phyloP scores from a whole-genome alignment of 139 green algal genomes.

The Zygnema circumcarinatum region DNA sequence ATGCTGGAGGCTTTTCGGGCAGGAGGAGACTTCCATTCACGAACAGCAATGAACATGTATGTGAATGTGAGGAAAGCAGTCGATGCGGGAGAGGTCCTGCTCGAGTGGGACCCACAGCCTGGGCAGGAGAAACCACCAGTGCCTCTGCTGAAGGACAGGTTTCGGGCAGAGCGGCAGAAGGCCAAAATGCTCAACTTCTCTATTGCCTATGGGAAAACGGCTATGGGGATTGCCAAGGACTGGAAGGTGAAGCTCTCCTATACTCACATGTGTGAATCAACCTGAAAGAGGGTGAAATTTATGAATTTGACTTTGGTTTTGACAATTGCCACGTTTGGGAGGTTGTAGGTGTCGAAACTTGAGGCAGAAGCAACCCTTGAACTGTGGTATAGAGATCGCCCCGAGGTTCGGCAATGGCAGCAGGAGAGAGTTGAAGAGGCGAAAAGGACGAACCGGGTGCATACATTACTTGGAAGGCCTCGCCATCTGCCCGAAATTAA shows the following conservation, averaged over 20 bases:
- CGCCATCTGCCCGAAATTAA: slow-evolving; percentile 77
- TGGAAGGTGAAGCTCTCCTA: slow-evolving; percentile 74
- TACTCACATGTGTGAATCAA: too few species aligned
- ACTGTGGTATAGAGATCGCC: slow-evolving; percentile 80
- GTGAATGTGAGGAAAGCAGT: slow-evolving; percentile 90
- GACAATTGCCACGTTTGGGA: too few species aligned
- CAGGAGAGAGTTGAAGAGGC: slow-evolving; percentile 67
- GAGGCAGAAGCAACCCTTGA: slow-evolving; percentile 91
- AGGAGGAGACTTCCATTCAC: slow-evolving; percentile 96
- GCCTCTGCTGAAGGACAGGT: slow-evolving; percentile 72
- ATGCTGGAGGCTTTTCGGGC: slow-evolving; percentile 90
- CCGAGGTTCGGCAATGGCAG: slow-evolving; percentile 80
- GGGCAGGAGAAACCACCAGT: slow-evolving; percentile 15
- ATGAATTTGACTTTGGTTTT: too few species aligned
- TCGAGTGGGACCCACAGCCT: slow-evolving; percentile 58
- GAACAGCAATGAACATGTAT: slow-evolving; percentile 96
- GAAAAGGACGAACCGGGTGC: slow-evolving; percentile 15
- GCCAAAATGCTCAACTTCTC: slow-evolving; percentile 98
- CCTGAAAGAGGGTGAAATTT: too few species aligned
- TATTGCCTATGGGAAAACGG: slow-evolving; percentile 98
- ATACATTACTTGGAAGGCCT: slow-evolving; percentile 84
- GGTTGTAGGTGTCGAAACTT: slow-evolving; percentile 23
- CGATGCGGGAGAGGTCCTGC: slow-evolving; percentile 69
- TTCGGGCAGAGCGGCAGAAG: slow-evolving; percentile 72
- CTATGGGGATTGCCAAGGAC: slow-evolving; percentile 91